Conservation (phyloP, 2,329 filamentous ascomycete genomes). For the Sporothrix brasiliensis region DNA sequence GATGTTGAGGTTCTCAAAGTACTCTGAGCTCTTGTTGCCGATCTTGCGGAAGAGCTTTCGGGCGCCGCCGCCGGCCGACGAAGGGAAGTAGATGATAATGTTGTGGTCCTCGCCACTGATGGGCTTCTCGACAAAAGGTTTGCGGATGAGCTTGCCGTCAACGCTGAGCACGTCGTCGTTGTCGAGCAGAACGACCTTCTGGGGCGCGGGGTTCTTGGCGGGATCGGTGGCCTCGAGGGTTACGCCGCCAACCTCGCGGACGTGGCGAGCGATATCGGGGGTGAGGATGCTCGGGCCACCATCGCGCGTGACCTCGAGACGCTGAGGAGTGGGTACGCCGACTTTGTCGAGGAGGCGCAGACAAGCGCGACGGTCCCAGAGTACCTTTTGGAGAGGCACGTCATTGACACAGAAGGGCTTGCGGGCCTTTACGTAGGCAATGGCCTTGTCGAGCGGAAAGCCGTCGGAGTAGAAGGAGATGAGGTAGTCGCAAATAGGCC, state of each 20-base stretch:
- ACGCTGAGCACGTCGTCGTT: slow-evolving; percentile 86
- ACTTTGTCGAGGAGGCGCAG: slow-evolving; percentile 86
- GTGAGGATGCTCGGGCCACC: slow-evolving; percentile 81
- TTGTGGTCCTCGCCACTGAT: slow-evolving; percentile 99
- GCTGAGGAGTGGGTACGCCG: slow-evolving; percentile 82
- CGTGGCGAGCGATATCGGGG: slow-evolving; percentile 75
- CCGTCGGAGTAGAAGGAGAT: slow-evolving; percentile 99
- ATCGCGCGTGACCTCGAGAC: slow-evolving; percentile 89
- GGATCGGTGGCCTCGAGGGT: slow-evolving; percentile 70
- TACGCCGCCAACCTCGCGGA: slow-evolving; percentile 80
- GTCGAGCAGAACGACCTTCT: slow-evolving; percentile 81
- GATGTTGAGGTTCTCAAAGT: slow-evolving; percentile 72
- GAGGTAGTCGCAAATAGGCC: slow-evolving; percentile 93
- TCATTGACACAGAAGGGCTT: slow-evolving; percentile 98
- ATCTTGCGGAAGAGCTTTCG: slow-evolving; percentile 94
- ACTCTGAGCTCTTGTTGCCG: slow-evolving; percentile 98
- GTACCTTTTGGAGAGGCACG: slow-evolving; percentile 91
- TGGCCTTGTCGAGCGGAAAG: slow-evolving; percentile 94
- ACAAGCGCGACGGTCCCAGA: slow-evolving; percentile 94
- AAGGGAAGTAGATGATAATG: slow-evolving; percentile 95
- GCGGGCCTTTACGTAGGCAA: slow-evolving; percentile 88
- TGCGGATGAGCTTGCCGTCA: slow-evolving; percentile 77
- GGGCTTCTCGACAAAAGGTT: slow-evolving; percentile 97
- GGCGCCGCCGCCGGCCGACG: slow-evolving; percentile 82
- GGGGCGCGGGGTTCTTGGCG: slow-evolving; percentile 55